Base-by-base conservation (phyloP, 345 rosid genomes). In the Citrus cavaleriei region DNA sequence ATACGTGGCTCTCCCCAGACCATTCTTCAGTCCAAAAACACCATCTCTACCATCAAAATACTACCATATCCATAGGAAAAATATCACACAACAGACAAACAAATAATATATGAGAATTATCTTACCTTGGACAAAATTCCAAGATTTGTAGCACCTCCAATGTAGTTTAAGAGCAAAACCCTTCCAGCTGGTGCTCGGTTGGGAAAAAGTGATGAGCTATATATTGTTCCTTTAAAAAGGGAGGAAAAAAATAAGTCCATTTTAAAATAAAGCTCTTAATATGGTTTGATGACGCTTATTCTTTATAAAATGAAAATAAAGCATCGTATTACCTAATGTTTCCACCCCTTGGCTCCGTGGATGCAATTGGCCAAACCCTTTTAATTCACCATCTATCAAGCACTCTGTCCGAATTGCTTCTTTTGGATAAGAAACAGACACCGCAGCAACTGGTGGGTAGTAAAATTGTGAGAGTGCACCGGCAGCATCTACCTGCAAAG, bases 341-440 rank as follows among this genome's bases (percentile, higher is more conserved):
- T 96, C 99, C 75, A 94, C 93, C 74, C 97, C 97, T 88, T 96
- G 99, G 75, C 94, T 96, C 72, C 98, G 94, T 59, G 98, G 99
- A 90, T 93, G 98, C 85, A 96, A 81, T 82, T 93, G 98, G 69
- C 99, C 99, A 78, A 94, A 97, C 18, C 99, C 98, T 83, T 96
- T 94, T 72, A 96, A 93, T 81, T 94, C 94, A 80, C 93, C 93
- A 78, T 91, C 98, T 73, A 91, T 86, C 75, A 96, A 79, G 84
- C 98, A 73, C 70, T 93, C 98, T 42, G 81, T 72, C 62, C 91
- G 89, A 82, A 97, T 89, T 81, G 98, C 97, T 77, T 90, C 99
- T 86, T 90, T 84, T 13, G 98, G 96, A 82, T 97, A 97, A 68
- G 98, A 92, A 81, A 97, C 38, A 51, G 98, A 85, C 22, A 93